A percentile compares a stretch with the other conserved stretches of the same genome.
Evolutionary conservation across 345 rosid genomes (phyloP).

Genomic region (Brassica carinata): DNA sequence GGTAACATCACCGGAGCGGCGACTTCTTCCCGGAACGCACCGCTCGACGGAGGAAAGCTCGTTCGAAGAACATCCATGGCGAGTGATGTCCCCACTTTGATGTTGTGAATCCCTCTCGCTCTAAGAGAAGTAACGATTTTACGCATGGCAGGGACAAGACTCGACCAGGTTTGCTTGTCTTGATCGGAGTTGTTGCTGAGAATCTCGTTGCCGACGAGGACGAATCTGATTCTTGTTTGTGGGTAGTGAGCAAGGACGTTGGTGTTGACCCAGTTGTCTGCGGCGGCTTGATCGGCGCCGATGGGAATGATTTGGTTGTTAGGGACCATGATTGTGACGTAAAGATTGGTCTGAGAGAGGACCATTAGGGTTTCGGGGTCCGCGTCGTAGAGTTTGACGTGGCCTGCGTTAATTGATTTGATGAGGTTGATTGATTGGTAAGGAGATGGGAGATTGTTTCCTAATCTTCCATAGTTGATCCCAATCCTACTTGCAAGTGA

Average conservation of each 20-base stretch:
- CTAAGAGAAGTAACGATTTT: constrained; percentile 49
- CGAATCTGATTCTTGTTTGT: constrained; percentile 50
- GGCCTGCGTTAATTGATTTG: constrained; percentile 50
- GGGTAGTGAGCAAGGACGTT: constrained; percentile 60
- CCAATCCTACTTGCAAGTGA: constrained; percentile 36
- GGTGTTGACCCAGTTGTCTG: constrained; percentile 52
- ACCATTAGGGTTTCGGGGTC: constrained; percentile 56
- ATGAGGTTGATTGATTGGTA: constrained; percentile 52
- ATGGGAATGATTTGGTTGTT: constrained; percentile 55
- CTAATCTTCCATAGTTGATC: constrained; percentile 40
- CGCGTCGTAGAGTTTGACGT: constrained; percentile 67
- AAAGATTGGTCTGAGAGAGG: constrained; percentile 53
- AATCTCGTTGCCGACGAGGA: constrained; percentile 72
- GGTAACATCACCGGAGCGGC: constrained; percentile 53
- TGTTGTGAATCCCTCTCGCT: constrained; percentile 46
- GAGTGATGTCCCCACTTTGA: constrained; percentile 73
- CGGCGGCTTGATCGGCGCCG: constrained; percentile 47
- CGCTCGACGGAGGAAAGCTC: constrained; percentile 72
- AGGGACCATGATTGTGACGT: constrained; percentile 64
- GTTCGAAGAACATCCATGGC: constrained; percentile 67
- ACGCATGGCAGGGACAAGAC: constrained; percentile 72
- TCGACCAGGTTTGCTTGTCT: constrained; percentile 47
- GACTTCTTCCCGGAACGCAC: constrained; percentile 56
- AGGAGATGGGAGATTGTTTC: constrained; percentile 59
- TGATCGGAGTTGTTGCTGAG: constrained; percentile 54